Base-by-base conservation (phyloP, 2,329 filamentous ascomycete species). In the Penicillium digitatum region DNA sequence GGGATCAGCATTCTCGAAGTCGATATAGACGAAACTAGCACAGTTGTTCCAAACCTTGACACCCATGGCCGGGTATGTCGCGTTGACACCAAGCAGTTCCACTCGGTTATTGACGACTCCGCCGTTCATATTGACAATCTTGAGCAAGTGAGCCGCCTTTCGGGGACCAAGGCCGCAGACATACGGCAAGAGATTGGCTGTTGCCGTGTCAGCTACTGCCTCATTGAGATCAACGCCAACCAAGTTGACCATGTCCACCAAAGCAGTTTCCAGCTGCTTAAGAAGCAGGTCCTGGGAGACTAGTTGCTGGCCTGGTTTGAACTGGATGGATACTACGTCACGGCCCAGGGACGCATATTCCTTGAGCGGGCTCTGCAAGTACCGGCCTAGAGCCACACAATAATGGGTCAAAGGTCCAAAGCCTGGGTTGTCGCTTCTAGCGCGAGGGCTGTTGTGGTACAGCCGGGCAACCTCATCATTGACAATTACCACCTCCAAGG, bases 161-260 rank as follows among this genome's bases (percentile, higher is more conserved):
- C 94, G 86, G 24, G 91, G 92, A 20, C 94, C 94, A 26, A 99
- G 82, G 63, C 94, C 94, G 64, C 90, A 90, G 22, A 99, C 84
- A 65, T 92, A 99, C 4, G 92, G 92, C 35, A 99, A 80, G 1
- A 99, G 81, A 61, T 93, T 94, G 14, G 91, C 90, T 9, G 89
- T 88, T 66, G 94, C 90, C 1, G 85, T 70, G 71, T 96, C 90
- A 39, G 81, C 81, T 53, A 95, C 86, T 14, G 92, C 91, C 62
- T 96, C 92, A 66, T 96, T 96, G 68, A 99, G 88, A 66, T 97
- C 90, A 35, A 99, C 90, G 68, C 94, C 94, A 43, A 92, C 91
- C 40, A 99, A 84, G 71, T 99, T 99, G 64, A 99, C 94, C 82
- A 96, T 96, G 70, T 99, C 94, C 11, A 99, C 93, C 85, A 99